These are phyloP conservation scores for Aspergillus hortae DNA, from an alignment of 2,329 filamentous ascomycete species.

Conservation along the genomic window DNA sequence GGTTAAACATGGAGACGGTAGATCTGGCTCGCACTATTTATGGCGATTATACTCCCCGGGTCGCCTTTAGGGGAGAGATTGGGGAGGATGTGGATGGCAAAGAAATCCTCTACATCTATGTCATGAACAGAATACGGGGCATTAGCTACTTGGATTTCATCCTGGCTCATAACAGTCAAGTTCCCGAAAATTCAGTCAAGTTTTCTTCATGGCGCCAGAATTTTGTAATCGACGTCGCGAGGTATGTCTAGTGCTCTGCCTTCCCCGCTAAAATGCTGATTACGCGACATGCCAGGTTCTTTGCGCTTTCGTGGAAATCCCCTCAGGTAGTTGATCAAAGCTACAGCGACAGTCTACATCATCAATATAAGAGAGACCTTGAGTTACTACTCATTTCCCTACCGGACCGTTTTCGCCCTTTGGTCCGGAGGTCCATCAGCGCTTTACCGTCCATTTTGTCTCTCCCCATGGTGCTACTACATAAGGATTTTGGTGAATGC, in stretches of 20 bases:
- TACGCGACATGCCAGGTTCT: conserved; percentile 32
- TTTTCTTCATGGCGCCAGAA: conserved; percentile 33
- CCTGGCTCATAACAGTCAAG: conserved; percentile 24
- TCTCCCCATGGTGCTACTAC: conserved; percentile 40
- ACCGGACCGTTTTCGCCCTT: conserved; percentile 32
- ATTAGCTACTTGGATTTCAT: conserved; percentile 38
- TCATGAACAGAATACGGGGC: conserved; percentile 31
- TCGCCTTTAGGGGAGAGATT: conserved; percentile 28
- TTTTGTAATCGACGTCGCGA: conserved; percentile 34
- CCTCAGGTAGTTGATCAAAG: conserved; percentile 26
- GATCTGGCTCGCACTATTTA: conserved; percentile 30
- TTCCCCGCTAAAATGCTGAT: conserved; percentile 5
- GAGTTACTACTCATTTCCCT: conserved; percentile 30
- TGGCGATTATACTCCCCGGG: conserved; percentile 24
- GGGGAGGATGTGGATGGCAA: conserved; percentile 21
- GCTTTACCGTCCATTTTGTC: conserved; percentile 33
- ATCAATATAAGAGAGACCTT: conserved; percentile 31
- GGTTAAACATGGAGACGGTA: conserved; percentile 29
- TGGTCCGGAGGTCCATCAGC: conserved; percentile 29
- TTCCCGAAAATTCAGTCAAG: conserved; percentile 33
- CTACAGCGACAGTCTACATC: conserved; percentile 21
- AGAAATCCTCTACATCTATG: conserved; percentile 36
- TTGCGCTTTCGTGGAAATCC: conserved; percentile 38
- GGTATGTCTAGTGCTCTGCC: conserved; percentile 12
- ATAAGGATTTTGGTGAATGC: conserved; percentile 36